These are phyloP conservation scores for Codiaeum variegatum DNA, from an alignment of 441 rosid species.

Conservation along the genomic window DNA sequence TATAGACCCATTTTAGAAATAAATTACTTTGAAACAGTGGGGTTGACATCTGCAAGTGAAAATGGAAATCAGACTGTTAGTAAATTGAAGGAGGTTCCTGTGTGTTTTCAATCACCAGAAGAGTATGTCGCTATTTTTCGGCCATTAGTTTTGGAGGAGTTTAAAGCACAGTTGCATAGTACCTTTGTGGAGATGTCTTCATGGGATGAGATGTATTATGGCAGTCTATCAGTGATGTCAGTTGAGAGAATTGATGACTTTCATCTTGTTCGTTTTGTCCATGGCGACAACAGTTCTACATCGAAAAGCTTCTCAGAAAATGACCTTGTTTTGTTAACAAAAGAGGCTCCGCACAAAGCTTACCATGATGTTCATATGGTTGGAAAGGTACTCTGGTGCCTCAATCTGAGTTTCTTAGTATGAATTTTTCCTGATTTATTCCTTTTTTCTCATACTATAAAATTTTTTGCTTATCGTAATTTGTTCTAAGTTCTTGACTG, in stretches of 20 bases:
- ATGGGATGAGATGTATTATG: conserved; percentile 73
- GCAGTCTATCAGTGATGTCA: conserved; percentile 78
- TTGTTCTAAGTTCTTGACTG: neutral
- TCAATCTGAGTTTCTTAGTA: neutral
- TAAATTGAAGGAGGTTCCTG: conserved; percentile 81
- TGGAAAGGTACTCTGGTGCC: conserved; percentile 67
- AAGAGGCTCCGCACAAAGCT: conserved; percentile 59
- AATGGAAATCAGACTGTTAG: conserved; percentile 38
- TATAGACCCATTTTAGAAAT: conserved; percentile 84
- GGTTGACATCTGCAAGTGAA: conserved; percentile 50
- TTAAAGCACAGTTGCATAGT: conserved; percentile 88
- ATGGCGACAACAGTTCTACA: conserved; percentile 59
- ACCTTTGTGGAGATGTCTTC: conserved; percentile 85
- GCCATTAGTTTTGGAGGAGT: conserved; percentile 95
- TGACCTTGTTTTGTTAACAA: conserved; percentile 89
- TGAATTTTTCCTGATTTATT: conserved; percentile 3
- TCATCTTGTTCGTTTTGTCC: conserved; percentile 92
- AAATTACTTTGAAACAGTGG: conserved; percentile 79
- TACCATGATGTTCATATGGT: conserved; percentile 66
- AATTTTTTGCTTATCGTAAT: neutral
- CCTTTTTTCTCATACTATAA: neutral
- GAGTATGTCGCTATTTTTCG: conserved; percentile 78
- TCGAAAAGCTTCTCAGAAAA: conserved; percentile 76
- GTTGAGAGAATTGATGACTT: conserved; percentile 97
- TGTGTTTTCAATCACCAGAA: conserved; percentile 79